Conservation (phyloP, 768 basidiomycete genomes). For the Russula vinacea region DNA sequence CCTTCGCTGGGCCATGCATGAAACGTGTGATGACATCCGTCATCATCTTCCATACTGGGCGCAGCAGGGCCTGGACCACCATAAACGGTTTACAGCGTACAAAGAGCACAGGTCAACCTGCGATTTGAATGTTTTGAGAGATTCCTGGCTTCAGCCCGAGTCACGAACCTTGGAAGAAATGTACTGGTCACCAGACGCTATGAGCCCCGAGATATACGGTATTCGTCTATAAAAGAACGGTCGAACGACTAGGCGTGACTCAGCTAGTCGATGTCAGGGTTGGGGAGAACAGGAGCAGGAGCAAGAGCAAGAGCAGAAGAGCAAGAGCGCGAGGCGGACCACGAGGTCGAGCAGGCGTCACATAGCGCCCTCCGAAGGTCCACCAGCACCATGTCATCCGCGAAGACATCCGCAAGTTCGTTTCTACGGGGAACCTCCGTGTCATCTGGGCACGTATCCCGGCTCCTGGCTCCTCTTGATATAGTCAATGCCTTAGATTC, state of each 20-base stretch:
- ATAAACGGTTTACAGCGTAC: slow-evolving; percentile 8
- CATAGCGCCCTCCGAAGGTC: slow-evolving; percentile 7
- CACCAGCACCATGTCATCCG: slow-evolving; percentile 10
- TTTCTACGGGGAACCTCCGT: slow-evolving; percentile 8
- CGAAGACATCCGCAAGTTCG: slow-evolving; percentile 15
- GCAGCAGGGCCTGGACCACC: slow-evolving; percentile 17
- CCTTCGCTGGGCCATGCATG: slow-evolving; percentile 28
- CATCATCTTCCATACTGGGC: slow-evolving; percentile 24
- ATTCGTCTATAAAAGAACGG: slow-evolving; percentile 4
- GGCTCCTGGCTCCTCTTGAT: slow-evolving; percentile 9
- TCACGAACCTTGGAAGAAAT: slow-evolving; percentile 22
- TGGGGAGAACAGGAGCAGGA: too few relatives aligned
- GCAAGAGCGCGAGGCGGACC: slow-evolving; percentile 23
- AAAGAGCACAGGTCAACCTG: background rate
- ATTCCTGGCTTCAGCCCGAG: slow-evolving; percentile 18
- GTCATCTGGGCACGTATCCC: background rate
- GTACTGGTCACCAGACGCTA: background rate
- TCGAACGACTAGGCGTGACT: slow-evolving; percentile 3
- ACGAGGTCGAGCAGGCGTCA: slow-evolving; percentile 22
- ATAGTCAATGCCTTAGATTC: background rate
- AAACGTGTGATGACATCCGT: slow-evolving; percentile 24
- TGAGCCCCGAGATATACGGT: background rate
- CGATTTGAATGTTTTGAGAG: too few relatives aligned
- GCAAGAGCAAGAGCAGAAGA: too few relatives aligned
- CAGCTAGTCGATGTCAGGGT: slow-evolving; percentile 7